phyloP scores from a whole-genome alignment of 805 yeast species.

The Suhomyces vadensis region DNA sequence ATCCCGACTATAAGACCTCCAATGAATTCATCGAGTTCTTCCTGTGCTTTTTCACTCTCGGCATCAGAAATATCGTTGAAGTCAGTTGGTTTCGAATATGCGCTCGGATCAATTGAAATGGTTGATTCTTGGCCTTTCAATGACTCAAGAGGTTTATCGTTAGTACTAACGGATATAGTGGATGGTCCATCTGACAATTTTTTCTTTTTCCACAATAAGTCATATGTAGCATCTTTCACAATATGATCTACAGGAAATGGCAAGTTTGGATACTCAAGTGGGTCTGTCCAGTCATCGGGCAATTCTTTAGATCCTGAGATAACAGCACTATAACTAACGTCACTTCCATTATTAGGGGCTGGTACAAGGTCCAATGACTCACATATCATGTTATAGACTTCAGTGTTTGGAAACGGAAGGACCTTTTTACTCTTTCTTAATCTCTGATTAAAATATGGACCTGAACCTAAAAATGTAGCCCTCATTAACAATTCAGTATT shows the following conservation, averaged over 20 bases:
- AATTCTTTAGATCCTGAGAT: slow-evolving; percentile 31
- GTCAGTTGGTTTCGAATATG: slow-evolving; percentile 31
- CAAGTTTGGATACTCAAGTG: slow-evolving; percentile 49
- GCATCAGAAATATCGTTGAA: slow-evolving; percentile 8
- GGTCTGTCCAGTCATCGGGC: slow-evolving; percentile 50
- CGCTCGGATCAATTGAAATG: slow-evolving; percentile 15
- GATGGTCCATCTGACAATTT: slow-evolving; percentile 2
- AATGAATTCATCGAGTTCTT: not conserved
- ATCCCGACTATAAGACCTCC: not conserved
- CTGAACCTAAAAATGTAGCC: slow-evolving; percentile 74
- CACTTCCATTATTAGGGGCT: slow-evolving; percentile 60
- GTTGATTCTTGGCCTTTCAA: slow-evolving; percentile 25
- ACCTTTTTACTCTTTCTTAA: slow-evolving; percentile 36
- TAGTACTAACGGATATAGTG: slow-evolving; percentile 21
- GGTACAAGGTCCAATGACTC: slow-evolving; percentile 55
- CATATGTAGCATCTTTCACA: slow-evolving; percentile 54
- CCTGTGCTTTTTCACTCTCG: not conserved
- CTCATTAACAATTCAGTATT: slow-evolving; percentile 79
- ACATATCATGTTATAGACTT: slow-evolving; percentile 74
- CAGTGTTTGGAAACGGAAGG: slow-evolving; percentile 69
- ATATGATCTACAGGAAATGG: slow-evolving; percentile 46
- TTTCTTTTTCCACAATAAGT: slow-evolving; percentile 34
- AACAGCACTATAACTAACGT: slow-evolving; percentile 2
- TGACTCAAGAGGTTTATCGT: slow-evolving; percentile 25
- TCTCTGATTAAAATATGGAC: slow-evolving; percentile 66